These are phyloP conservation scores for Letharia columbiana DNA, from an alignment of 495 filamentous ascomycete genomes.

Conservation along the genomic window DNA sequence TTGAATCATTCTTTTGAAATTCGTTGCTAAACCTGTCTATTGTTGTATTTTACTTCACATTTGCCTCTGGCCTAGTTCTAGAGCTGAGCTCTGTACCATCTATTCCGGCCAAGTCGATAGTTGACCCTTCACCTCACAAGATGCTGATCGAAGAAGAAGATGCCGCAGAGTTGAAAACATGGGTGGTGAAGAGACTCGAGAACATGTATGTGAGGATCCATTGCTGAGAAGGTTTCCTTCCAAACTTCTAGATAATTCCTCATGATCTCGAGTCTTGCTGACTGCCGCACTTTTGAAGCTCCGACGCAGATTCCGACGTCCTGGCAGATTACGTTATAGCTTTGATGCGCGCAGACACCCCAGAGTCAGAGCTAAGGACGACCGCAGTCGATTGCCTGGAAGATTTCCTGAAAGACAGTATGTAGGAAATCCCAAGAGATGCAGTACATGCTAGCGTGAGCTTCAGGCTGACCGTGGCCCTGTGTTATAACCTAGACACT, in stretches of 20 bases:
- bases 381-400: slow-evolving; percentile 71
- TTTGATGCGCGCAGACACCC: slow-evolving; percentile 73
- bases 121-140: not conserved
- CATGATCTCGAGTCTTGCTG: not conserved
- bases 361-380: slow-evolving; percentile 60
- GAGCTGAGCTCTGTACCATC: not conserved
- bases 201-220: slow-evolving; percentile 65
- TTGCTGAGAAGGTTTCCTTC: not conserved
- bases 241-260: not conserved
- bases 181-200: slow-evolving; percentile 85
- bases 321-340: slow-evolving; percentile 93
- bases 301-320: slow-evolving; percentile 90
- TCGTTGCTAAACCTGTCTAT: no score
- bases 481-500: slow-evolving; percentile 46
- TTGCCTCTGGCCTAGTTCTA: not conserved
- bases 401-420: slow-evolving; percentile 82
- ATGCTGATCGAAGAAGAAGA: slow-evolving; percentile 81
- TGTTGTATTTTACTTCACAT: not conserved
- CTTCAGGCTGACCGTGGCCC: not conserved
- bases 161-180: slow-evolving; percentile 64
- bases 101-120: not conserved
- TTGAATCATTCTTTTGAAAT: no score
- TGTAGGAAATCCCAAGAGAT: slow-evolving; percentile 20
- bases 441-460: not conserved
- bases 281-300: slow-evolving; percentile 41